phyloP scores from a whole-genome alignment of 164 flowering plant species.

The Vitis rotundifolia region DNA sequence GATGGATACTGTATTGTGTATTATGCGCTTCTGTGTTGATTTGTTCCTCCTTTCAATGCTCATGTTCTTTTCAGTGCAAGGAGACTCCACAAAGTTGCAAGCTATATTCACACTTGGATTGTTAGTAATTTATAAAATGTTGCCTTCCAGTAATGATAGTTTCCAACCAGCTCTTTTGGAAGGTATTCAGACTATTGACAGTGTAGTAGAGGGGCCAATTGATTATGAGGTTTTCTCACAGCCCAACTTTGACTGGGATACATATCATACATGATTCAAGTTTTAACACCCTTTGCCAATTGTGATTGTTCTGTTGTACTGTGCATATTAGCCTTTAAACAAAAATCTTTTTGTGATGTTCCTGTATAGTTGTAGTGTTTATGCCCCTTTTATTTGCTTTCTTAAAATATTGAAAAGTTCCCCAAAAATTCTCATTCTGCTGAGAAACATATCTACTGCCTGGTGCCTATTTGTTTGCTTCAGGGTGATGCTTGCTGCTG shows the following conservation, averaged over 20 bases:
- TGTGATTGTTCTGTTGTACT: background rate
- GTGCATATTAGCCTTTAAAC: background rate
- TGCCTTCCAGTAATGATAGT: conserved; percentile 72
- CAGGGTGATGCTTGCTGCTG: conserved; percentile 1
- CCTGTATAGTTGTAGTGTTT: background rate
- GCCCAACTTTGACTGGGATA: conserved; percentile 95
- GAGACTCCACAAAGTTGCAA: conserved; percentile 91
- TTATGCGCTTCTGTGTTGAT: conserved; percentile 93
- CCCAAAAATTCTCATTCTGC: background rate
- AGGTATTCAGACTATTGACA: conserved; percentile 75
- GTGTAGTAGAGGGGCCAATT: conserved; percentile 68
- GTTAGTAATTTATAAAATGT: conserved; percentile 71
- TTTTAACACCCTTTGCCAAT: conserved; percentile 1
- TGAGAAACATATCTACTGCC: background rate
- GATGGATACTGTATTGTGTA: conserved; percentile 86
- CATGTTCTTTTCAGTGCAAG: conserved; percentile 82
- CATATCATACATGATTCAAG: conserved; percentile 43
- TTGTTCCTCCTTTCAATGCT: conserved; percentile 89
- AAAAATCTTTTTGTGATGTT: background rate
- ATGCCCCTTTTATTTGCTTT: too few species aligned
- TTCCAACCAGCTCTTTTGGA: conserved; percentile 72
- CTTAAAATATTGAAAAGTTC: too few species aligned
- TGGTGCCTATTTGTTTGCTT: background rate
- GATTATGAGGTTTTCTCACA: conserved; percentile 91
- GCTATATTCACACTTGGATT: conserved; percentile 87